Evolutionary conservation across 371 early-diverging fungal genomes (phyloP), one percentile per base, ranked within the genome.

Genomic region (Zancudomyces culisetae): DNA sequence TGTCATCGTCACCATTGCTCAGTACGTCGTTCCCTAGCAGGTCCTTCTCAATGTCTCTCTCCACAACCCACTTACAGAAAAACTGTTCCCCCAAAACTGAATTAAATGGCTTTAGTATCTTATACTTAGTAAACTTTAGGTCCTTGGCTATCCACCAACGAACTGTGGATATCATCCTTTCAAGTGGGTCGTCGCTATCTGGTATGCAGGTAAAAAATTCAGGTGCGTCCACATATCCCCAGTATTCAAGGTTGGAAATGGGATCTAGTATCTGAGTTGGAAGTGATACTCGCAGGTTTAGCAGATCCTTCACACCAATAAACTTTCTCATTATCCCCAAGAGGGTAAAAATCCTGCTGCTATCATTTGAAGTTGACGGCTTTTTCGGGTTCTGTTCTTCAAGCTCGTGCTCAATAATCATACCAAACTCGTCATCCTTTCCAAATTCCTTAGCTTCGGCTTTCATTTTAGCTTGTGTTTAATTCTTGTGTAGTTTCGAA

Each of bases 161-260:
- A 29, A 79, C 58, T 24, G 76, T 71, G 6, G 69, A 64, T 43
- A 83, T 53, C 73, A 83, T 75, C 28, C 83, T 72, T 55, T 80
- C 79, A 3, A 75, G 52, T 6, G 73, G 74, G 43, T 76, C 77
- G 43, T 70, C 75, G 0, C 73, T 60, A 47, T 77, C 77, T 3
- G 69, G 59, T 30, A 80, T 70, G 27, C 76, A 73, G 60, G 65
- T 64, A 62, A 82, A 80, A 53, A 66, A 69, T 51, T 79, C 78
- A 2, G 83, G 80, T 2, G 78, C 73, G 55, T 82, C 83, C 61
- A 75, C 75, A 60, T 78, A 82, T 55, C 78, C 76, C 78, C 80
- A 82, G 64, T 76, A 76, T 62, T 82, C 81, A 29, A 82, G 70
- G 49, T 80, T 79, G 10, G 77, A 71, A 30, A 73, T 66, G 3